Percentiles rank a stretch among this genome's conserved stretches.
phyloP scores from a whole-genome alignment of 495 filamentous ascomycete species.

The Tuber magnatum region DNA sequence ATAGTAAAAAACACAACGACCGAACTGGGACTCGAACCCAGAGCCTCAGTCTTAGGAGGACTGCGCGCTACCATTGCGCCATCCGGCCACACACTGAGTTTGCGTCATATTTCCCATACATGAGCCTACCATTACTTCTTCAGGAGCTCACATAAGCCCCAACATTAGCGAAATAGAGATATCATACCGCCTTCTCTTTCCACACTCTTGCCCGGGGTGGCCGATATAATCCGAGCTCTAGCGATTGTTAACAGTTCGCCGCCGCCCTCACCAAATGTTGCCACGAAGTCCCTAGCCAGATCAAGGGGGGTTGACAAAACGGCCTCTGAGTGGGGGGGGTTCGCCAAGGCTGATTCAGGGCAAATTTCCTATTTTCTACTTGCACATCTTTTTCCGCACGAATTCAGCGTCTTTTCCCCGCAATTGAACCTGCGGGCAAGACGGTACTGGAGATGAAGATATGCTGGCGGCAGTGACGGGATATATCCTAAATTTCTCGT shows the following conservation, averaged over 20 bases:
- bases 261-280: background rate
- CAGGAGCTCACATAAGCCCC: background rate
- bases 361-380: no score
- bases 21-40: conserved; percentile 40
- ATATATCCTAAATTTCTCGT: no score
- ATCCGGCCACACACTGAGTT: conserved; percentile 19
- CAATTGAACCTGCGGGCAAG: no score
- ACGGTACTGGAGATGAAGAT: no score
- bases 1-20: conserved; percentile 26
- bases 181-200: background rate
- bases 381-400: no score
- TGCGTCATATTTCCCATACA: background rate
- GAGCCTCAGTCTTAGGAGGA: conserved; percentile 39
- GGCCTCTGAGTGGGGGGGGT: no score
- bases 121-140: background rate
- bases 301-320: no score
- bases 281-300: no score
- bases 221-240: background rate
- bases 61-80: conserved; percentile 38
- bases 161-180: background rate
- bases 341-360: no score
- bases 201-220: background rate
- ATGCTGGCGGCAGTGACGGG: no score
- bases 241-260: background rate
- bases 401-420: no score